phyloP scores from a whole-genome alignment of 2,329 filamentous ascomycete genomes.

The Neonectria punicea region DNA sequence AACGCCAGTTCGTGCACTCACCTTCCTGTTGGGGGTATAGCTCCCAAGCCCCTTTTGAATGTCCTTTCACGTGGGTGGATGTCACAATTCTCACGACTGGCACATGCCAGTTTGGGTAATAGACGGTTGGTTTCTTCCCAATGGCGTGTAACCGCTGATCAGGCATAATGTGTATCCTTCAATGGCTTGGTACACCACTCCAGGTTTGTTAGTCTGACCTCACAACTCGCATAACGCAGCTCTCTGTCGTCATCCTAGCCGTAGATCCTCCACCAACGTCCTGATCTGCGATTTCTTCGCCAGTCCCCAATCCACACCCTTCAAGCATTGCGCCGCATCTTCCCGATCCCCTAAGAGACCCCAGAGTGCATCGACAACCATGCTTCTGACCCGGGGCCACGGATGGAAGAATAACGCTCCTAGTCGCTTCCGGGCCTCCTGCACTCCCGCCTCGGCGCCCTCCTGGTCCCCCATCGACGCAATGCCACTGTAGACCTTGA shows the following conservation, averaged over 20 bases:
- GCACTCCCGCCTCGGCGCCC: slow-evolving; percentile 49
- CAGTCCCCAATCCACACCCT: slow-evolving; percentile 67
- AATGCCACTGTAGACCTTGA: slow-evolving; percentile 82
- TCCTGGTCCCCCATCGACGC: slow-evolving; percentile 50
- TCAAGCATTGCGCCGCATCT: slow-evolving; percentile 50
- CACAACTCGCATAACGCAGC: slow-evolving; percentile 16
- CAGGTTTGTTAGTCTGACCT: not conserved
- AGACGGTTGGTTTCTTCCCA: slow-evolving; percentile 12
- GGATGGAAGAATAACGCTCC: slow-evolving; percentile 81
- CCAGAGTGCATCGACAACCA: slow-evolving; percentile 71
- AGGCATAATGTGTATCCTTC: slow-evolving; percentile 32
- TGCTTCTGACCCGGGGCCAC: slow-evolving; percentile 76
- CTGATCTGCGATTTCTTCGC: slow-evolving; percentile 61
- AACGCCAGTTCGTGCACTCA: not conserved
- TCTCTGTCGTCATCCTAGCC: slow-evolving; percentile 43
- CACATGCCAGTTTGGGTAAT: slow-evolving; percentile 16
- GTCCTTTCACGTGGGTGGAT: not conserved
- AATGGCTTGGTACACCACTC: slow-evolving; percentile 15
- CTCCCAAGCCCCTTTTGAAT: not conserved
- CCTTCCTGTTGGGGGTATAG: slow-evolving; percentile 17
- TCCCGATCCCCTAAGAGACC: slow-evolving; percentile 49
- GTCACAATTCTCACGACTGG: slow-evolving; percentile 10
- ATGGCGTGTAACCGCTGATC: slow-evolving; percentile 28
- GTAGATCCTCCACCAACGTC: slow-evolving; percentile 55
- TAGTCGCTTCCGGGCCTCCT: slow-evolving; percentile 73